phyloP scores from a whole-genome alignment of 805 yeast species.

The Tetrapisispora namnaoensis region DNA sequence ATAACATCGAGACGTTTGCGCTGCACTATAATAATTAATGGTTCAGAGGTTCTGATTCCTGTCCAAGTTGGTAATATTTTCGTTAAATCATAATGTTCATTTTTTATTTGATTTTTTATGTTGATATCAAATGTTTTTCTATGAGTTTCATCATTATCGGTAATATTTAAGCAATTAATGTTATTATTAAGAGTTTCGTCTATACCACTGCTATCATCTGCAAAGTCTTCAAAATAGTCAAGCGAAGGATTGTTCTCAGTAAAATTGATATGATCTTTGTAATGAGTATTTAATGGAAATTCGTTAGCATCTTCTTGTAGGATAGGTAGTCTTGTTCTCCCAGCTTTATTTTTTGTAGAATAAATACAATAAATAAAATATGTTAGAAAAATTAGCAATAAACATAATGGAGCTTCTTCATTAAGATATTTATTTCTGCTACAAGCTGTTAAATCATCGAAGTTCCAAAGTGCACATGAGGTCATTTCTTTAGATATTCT shows the following conservation, averaged over 20 bases:
- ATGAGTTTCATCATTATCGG: background rate
- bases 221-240: background rate
- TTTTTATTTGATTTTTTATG: background rate
- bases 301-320: background rate
- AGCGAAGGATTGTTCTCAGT: background rate
- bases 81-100: background rate
- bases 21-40: conserved; percentile 30
- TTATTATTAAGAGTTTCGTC: background rate
- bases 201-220: background rate
- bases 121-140: too few relatives aligned
- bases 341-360: background rate
- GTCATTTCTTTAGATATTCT: conserved; percentile 21
- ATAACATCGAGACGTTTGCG: conserved; percentile 44
- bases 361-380: background rate
- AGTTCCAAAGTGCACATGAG: conserved; percentile 10
- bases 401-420: background rate
- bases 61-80: background rate
- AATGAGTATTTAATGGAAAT: background rate
- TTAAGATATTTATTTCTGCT: conserved; percentile 1
- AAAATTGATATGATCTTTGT: background rate
- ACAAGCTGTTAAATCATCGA: background rate
- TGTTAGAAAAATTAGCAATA: background rate
- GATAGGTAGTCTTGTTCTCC: background rate
- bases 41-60: background rate
- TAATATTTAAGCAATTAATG: too few relatives aligned